Evolutionary conservation across 768 basidiomycete genomes (phyloP).

Genomic region (Mrakia hoshinonis): DNA sequence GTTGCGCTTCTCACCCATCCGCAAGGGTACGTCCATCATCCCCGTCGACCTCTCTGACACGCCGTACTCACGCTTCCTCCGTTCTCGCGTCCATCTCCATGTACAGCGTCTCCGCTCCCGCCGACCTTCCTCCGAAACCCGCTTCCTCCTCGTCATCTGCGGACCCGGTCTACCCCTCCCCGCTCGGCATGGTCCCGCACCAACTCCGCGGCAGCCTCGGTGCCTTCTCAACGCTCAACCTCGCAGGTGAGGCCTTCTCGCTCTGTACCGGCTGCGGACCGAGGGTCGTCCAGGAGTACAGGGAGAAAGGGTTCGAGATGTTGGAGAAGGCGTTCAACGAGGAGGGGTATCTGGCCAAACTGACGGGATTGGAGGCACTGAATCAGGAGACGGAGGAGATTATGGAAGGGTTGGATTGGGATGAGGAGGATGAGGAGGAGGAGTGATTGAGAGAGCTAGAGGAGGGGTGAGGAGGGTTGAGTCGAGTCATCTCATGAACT

Average conservation of each 20-base stretch:
- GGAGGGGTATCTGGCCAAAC: slow-evolving; percentile 56
- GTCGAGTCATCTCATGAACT: too few relatives aligned
- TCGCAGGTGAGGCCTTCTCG: slow-evolving; percentile 78
- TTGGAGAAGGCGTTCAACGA: slow-evolving; percentile 76
- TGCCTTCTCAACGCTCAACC: slow-evolving; percentile 72
- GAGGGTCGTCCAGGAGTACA: slow-evolving; percentile 68
- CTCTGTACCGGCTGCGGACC: slow-evolving; percentile 86
- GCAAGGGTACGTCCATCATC: slow-evolving; percentile 51
- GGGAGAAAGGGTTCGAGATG: slow-evolving; percentile 69
- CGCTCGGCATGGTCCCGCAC: slow-evolving; percentile 63
- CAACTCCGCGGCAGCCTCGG: slow-evolving; percentile 84
- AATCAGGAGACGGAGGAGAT: slow-evolving; percentile 58
- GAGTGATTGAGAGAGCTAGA: neutral
- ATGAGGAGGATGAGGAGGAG: slow-evolving; percentile 50
- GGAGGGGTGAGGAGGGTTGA: too few relatives aligned
- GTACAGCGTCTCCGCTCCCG: slow-evolving; percentile 55
- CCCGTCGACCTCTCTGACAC: neutral
- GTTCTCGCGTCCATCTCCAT: neutral
- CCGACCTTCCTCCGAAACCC: slow-evolving; percentile 47
- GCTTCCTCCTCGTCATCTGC: neutral
- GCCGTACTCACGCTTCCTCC: neutral
- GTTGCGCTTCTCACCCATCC: slow-evolving; percentile 84
- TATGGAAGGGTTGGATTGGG: slow-evolving; percentile 58
- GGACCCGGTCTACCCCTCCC: slow-evolving; percentile 28
- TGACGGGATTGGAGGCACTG: slow-evolving; percentile 72